Conservation (phyloP, 805 yeast species). For the Teunomyces tritomae region DNA sequence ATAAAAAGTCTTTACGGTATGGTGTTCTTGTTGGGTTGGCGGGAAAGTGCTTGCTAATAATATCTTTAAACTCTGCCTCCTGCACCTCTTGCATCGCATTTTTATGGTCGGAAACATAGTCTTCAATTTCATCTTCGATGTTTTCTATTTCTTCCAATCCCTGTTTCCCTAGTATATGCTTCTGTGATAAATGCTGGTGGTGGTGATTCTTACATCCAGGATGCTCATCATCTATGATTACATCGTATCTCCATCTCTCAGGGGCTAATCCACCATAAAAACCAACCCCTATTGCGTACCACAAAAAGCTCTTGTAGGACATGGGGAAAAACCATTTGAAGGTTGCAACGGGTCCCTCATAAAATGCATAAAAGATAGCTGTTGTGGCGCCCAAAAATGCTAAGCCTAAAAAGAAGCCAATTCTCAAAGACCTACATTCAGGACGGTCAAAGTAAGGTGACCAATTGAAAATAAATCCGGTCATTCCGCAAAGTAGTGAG, state of each 20-base stretch:
- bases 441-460: conserved; percentile 88
- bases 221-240: conserved; percentile 47
- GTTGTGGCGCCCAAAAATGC: conserved; percentile 75
- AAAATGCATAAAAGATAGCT: conserved; percentile 50
- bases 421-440: conserved; percentile 75
- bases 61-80: conserved; percentile 23
- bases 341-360: conserved; percentile 56
- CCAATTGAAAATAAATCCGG: conserved; percentile 85
- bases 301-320: conserved; percentile 58
- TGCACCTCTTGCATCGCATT: conserved; percentile 10
- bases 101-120: conserved; percentile 6
- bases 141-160: conserved; percentile 26
- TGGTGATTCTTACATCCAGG: conserved; percentile 9
- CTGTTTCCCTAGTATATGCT: background rate
- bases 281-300: conserved; percentile 80
- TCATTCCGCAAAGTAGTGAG: conserved; percentile 63
- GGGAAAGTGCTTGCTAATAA: conserved; percentile 38
- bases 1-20: conserved; percentile 39
- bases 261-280: conserved; percentile 88
- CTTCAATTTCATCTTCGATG: conserved; percentile 26
- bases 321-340: conserved; percentile 63
- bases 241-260: conserved; percentile 80
- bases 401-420: conserved; percentile 74
- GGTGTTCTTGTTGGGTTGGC: conserved; percentile 31
- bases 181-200: background rate